Evolutionary conservation across 371 early-diverging fungal genomes (phyloP), one percentile per base, ranked within the genome.

Genomic region (Mucor circinelloides): DNA sequence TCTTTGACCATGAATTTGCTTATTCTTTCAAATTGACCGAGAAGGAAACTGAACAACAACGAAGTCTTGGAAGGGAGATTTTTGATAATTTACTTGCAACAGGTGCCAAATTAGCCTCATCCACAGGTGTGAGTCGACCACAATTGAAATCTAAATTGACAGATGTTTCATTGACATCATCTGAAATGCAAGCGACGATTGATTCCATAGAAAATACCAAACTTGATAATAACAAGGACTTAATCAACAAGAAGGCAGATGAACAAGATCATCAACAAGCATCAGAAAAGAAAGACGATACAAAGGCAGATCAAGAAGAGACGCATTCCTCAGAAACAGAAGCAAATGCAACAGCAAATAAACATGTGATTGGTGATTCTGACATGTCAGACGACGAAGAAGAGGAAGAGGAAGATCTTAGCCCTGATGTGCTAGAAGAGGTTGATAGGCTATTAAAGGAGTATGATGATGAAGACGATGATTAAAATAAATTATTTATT

Each of bases 1-100:
- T 91, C 61, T 91, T 93, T 61, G 87, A 90, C 17, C 75, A 83
- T 25, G 89, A 82, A 46, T 91, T 93, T 61, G 80, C 87, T 1
- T 66, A 71, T 17, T 87, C 91, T 13, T 89, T 91, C 80, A 75
- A 84, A 67, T 72, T 91, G 48, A 76, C 83, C 28, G 90, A 91
- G 64, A 88, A 90, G 9, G 66, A 73, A 1, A 65, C 82, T 25
- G 90, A 91, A 64, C 80, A 85, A 54, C 88, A 88, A 60, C 73
- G 77, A 13, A 81, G 79, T 27, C 76, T 88, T 60, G 85, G 87
- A 9, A 75, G 83, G 23, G 88, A 88, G 54, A 85, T 88, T 9
- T 85, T 86, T 74, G 83, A 88, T 46, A 83, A 80, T 44, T 61
- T 87, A 48, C 68, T 82, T 56, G 75, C 80, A 4, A 78, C 82